Conservation (phyloP, 1,284 basidiomycete species). For the Trichosporon coremiiforme region DNA sequence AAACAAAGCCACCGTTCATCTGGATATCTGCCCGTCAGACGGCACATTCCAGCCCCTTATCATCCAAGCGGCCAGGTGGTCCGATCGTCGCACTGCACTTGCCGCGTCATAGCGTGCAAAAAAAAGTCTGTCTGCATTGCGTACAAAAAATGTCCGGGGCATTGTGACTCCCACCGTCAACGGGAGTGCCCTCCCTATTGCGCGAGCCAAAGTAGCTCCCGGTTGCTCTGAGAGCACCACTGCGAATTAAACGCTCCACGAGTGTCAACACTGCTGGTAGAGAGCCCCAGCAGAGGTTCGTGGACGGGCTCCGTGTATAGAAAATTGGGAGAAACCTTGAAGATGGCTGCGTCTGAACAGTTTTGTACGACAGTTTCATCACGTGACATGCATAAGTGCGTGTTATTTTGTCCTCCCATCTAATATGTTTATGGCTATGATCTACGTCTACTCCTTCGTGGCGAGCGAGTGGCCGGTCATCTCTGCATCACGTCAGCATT, state of each 20-base stretch:
- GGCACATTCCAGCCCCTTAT: neutral
- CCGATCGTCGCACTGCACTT: neutral
- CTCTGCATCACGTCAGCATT: slow-evolving; percentile 20
- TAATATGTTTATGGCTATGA: slow-evolving; percentile 2
- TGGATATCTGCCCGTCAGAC: neutral
- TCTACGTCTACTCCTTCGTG: slow-evolving; percentile 22
- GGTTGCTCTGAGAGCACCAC: slow-evolving; percentile 28
- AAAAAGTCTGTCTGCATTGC: neutral
- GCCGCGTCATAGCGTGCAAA: neutral
- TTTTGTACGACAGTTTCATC: neutral
- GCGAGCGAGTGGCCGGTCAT: slow-evolving; percentile 33
- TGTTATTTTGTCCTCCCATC: slow-evolving; percentile 14
- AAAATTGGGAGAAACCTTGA: slow-evolving; percentile 25
- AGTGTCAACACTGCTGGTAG: slow-evolving; percentile 28
- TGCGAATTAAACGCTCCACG: slow-evolving; percentile 23
- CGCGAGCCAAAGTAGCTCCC: slow-evolving; percentile 36
- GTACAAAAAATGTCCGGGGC: slow-evolving; percentile 29
- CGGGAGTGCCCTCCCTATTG: slow-evolving; percentile 20
- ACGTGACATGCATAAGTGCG: slow-evolving; percentile 20
- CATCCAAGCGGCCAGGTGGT: neutral
- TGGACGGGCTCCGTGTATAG: slow-evolving; percentile 27
- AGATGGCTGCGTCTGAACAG: neutral
- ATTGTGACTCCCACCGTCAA: slow-evolving; percentile 33
- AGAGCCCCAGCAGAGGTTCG: slow-evolving; percentile 26
- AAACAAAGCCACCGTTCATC: neutral